phyloP scores from a whole-genome alignment of 768 basidiomycete species.

The Galerina sulciceps region DNA sequence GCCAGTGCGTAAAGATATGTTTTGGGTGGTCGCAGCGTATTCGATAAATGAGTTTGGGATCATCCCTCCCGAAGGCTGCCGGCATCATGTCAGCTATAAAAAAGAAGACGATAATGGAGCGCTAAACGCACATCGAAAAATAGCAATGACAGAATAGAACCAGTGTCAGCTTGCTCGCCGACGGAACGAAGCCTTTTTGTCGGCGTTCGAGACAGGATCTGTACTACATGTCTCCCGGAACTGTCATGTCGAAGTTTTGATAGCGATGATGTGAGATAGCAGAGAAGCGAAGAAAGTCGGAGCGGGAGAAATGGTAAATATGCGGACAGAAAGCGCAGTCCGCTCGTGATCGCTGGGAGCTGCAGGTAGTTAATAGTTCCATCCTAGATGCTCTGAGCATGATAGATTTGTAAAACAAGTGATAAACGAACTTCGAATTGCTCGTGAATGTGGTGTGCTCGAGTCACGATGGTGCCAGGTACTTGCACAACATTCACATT shows the following conservation, averaged over 20 bases:
- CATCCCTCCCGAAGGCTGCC: constrained; percentile 66
- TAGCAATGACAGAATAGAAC: constrained; percentile 65
- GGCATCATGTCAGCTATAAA: not conserved
- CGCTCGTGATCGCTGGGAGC: constrained; percentile 78
- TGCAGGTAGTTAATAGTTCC: constrained; percentile 85
- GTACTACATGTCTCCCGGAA: constrained; percentile 62
- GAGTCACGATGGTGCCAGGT: constrained; percentile 71
- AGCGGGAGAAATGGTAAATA: constrained; percentile 82
- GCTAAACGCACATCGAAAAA: constrained; percentile 60
- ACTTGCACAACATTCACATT: constrained; percentile 85
- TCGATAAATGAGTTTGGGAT: constrained; percentile 78
- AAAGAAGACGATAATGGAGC: constrained; percentile 9
- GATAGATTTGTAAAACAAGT: constrained; percentile 3
- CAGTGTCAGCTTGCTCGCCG: constrained; percentile 69
- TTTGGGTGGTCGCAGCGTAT: constrained; percentile 62
- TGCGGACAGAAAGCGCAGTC: constrained; percentile 75
- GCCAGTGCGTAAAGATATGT: constrained; percentile 79
- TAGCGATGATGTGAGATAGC: constrained; percentile 62
- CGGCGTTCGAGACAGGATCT: constrained; percentile 69
- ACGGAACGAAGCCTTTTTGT: constrained; percentile 54
- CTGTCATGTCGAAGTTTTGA: constrained; percentile 63
- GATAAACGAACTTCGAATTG: constrained; percentile 70
- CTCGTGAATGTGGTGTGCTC: constrained; percentile 62
- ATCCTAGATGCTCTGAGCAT: constrained; percentile 50
- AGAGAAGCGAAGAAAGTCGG: constrained; percentile 70